These are phyloP conservation scores for Shiraia bambusicola DNA, from an alignment of 2,329 filamentous ascomycete species.

Conservation along the genomic window DNA sequence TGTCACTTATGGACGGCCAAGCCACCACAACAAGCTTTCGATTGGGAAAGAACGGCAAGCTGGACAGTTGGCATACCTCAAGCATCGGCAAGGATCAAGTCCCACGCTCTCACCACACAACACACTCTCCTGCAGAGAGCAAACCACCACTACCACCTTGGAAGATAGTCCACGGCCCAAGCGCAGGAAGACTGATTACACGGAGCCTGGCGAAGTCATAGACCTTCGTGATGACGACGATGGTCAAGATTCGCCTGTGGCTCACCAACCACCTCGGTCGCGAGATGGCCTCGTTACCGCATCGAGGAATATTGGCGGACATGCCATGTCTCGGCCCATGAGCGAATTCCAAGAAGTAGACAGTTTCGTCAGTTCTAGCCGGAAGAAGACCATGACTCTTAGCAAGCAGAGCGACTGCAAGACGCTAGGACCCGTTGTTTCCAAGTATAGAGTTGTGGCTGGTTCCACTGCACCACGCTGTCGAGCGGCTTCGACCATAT, in stretches of 20 bases:
- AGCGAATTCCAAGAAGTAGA: conserved; percentile 24
- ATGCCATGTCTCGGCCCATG: neutral
- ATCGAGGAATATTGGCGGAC: conserved; percentile 1
- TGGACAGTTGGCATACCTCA: conserved; percentile 8
- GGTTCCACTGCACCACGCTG: neutral
- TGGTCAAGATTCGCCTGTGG: conserved; percentile 1
- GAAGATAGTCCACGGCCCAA: conserved; percentile 11
- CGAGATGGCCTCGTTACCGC: conserved; percentile 18
- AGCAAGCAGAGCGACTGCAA: neutral
- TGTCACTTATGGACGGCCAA: conserved; percentile 15
- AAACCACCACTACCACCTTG: neutral
- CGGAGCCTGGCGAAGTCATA: conserved; percentile 6
- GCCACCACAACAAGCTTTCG: conserved; percentile 2
- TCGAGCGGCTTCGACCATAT: neutral
- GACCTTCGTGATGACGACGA: conserved; percentile 17
- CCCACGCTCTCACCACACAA: conserved; percentile 2
- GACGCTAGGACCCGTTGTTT: neutral
- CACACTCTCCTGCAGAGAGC: neutral
- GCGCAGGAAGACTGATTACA: conserved; percentile 20
- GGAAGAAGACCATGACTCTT: conserved; percentile 13
- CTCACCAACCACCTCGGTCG: conserved; percentile 10
- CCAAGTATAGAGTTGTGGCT: neutral
- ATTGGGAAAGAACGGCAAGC: conserved; percentile 12
- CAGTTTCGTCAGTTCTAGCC: conserved; percentile 7
- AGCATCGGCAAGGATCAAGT: neutral